These are phyloP conservation scores for Alloteropsis semialata DNA, from an alignment of 176 grass and related monocot genomes.

Conservation along the genomic window DNA sequence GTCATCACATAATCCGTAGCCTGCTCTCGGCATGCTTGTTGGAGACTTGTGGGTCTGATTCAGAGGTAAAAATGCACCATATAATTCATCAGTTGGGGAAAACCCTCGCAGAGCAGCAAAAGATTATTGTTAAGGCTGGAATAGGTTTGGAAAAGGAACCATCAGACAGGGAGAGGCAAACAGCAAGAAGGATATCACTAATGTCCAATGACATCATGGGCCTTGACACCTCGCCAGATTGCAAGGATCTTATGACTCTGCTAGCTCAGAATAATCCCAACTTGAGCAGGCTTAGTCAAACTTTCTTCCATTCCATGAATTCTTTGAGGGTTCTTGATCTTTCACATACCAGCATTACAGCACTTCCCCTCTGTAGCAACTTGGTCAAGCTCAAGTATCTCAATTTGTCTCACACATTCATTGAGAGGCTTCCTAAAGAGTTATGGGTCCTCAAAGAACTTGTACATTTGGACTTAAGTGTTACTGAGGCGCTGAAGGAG, in stretches of 20 bases:
- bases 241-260: constrained; percentile 47
- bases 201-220: constrained; percentile 50
- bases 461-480: constrained; percentile 49
- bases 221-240: constrained; percentile 32
- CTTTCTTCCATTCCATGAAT: constrained; percentile 46
- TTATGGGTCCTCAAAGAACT: constrained; percentile 44
- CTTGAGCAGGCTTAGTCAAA: constrained; percentile 24
- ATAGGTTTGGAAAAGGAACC: constrained; percentile 34
- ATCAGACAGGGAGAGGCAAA: constrained; percentile 4
- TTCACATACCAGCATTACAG: constrained; percentile 50
- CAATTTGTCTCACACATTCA: constrained; percentile 51
- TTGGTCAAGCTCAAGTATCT: constrained; percentile 43
- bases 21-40: constrained; percentile 41
- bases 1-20: constrained; percentile 26
- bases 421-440: constrained; percentile 37
- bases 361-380: constrained; percentile 40
- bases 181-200: constrained; percentile 44
- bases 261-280: constrained; percentile 53
- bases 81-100: constrained; percentile 41
- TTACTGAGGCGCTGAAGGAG: constrained; percentile 35
- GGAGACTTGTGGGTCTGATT: constrained; percentile 27
- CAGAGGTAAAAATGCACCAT: constrained; percentile 53
- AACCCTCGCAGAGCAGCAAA: neutral
- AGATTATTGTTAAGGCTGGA: constrained; percentile 37
- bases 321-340: constrained; percentile 61